These are phyloP conservation scores for Vanderwaltozyma tropicalis DNA, from an alignment of 805 yeast genomes.

Conservation along the genomic window DNA sequence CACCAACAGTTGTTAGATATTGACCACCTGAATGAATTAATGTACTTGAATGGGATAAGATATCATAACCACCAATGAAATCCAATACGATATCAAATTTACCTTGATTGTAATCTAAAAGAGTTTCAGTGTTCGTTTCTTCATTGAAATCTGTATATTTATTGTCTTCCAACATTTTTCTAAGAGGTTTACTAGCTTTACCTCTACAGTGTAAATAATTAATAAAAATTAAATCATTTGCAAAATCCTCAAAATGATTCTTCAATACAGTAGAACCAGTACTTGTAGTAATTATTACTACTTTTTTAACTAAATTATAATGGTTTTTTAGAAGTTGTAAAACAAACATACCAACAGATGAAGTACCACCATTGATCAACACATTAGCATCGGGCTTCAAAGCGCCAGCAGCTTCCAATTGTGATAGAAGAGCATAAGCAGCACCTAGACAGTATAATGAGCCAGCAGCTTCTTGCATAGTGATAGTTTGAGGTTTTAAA, in stretches of 20 bases:
- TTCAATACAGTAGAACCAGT: constrained; percentile 37
- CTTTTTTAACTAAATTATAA: constrained; percentile 37
- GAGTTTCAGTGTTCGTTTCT: constrained; percentile 17
- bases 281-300: constrained; percentile 52
- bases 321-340: constrained; percentile 48
- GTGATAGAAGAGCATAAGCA: constrained; percentile 40
- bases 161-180: constrained; percentile 25
- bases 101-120: constrained; percentile 28
- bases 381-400: constrained; percentile 38
- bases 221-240: constrained; percentile 31
- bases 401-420: constrained; percentile 15
- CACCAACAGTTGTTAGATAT: constrained; percentile 58
- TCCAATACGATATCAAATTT: constrained; percentile 61
- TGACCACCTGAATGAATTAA: constrained; percentile 41
- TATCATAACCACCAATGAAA: constrained; percentile 55
- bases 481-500: constrained; percentile 37
- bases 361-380: constrained; percentile 65
- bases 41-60: constrained; percentile 34
- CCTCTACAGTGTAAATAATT: constrained; percentile 27
- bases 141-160: constrained; percentile 27
- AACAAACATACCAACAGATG: constrained; percentile 58
- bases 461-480: constrained; percentile 49
- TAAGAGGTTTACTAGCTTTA: constrained; percentile 24
- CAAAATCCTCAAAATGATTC: constrained; percentile 30
- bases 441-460: constrained; percentile 55